A percentile compares a stretch with the other conserved stretches of the same genome.
These are phyloP conservation scores for Phytophthora chlamydospora DNA, from an alignment of 352 stramenopile species.

Conservation along the genomic window DNA sequence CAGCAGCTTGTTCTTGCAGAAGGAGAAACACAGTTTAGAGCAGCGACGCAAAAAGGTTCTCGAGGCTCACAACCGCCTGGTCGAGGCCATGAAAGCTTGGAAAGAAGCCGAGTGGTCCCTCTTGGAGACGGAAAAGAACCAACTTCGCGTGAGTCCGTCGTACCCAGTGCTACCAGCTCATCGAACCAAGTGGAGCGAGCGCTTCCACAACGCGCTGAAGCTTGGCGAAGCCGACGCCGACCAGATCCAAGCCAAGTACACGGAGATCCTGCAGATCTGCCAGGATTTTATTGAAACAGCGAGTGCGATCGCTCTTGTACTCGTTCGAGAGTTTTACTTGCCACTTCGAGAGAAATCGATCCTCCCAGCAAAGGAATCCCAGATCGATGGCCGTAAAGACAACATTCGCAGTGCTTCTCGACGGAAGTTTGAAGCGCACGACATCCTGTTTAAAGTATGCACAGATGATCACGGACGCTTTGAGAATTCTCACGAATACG, in stretches of 20 bases:
- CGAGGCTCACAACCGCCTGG: conserved; percentile 55
- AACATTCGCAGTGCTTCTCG: conserved; percentile 57
- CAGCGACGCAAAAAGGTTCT: conserved; percentile 58
- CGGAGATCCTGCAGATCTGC: conserved; percentile 83
- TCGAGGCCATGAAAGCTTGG: conserved; percentile 79
- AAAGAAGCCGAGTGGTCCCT: conserved; percentile 73
- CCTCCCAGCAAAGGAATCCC: conserved; percentile 49
- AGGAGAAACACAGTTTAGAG: conserved; percentile 55
- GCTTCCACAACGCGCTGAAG: conserved; percentile 58
- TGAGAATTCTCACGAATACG: conserved; percentile 88
- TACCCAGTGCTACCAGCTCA: conserved; percentile 61
- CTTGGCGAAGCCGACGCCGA: conserved; percentile 42
- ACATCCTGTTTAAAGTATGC: conserved; percentile 91
- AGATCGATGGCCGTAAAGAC: conserved; percentile 77
- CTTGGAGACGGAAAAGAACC: conserved; percentile 51
- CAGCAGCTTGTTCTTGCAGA: conserved; percentile 50
- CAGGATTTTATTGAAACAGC: conserved; percentile 90
- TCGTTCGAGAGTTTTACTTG: conserved; percentile 85
- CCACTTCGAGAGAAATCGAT: conserved; percentile 84
- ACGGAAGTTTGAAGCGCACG: conserved; percentile 85
- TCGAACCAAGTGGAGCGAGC: conserved; percentile 67
- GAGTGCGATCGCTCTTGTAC: conserved; percentile 64
- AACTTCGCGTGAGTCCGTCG: conserved; percentile 45
- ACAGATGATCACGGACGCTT: conserved; percentile 92
- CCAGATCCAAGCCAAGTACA: conserved; percentile 82